These are phyloP conservation scores for Coprinopsis sp. DNA, from an alignment of 768 basidiomycete species.

Conservation along the genomic window DNA sequence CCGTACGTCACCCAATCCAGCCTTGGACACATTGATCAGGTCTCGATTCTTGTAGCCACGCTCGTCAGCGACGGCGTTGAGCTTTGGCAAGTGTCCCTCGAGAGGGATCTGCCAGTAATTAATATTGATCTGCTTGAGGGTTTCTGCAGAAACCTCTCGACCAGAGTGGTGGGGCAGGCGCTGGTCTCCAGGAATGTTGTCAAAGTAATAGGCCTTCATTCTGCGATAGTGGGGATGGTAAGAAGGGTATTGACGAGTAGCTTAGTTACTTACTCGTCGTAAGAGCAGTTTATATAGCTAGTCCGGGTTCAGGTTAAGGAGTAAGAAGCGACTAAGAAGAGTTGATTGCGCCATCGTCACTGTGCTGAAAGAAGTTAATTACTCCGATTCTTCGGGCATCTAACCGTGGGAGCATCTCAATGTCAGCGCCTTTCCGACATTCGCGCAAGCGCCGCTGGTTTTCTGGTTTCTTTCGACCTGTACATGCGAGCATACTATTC, in stretches of 20 bases:
- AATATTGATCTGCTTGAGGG: slow-evolving; percentile 57
- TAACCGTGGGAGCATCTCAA: slow-evolving; percentile 3
- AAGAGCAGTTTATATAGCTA: slow-evolving; percentile 1
- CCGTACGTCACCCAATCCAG: slow-evolving; percentile 69
- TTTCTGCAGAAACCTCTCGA: slow-evolving; percentile 45
- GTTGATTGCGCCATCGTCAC: not conserved
- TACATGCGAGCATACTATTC: too few species aligned
- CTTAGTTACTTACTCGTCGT: slow-evolving; percentile 5
- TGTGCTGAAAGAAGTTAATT: not conserved
- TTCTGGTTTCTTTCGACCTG: too few species aligned
- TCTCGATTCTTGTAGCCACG: slow-evolving; percentile 83
- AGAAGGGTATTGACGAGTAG: too few species aligned
- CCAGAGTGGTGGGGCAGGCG: slow-evolving; percentile 73
- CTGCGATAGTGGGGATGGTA: not conserved
- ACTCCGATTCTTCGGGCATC: slow-evolving; percentile 5
- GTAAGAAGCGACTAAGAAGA: not conserved
- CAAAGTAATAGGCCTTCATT: slow-evolving; percentile 77
- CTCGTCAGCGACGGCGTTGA: slow-evolving; percentile 62
- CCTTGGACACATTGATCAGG: slow-evolving; percentile 69
- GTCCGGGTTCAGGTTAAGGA: not conserved
- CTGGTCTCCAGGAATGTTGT: slow-evolving; percentile 76
- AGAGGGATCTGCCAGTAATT: slow-evolving; percentile 65
- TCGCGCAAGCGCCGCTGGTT: too few species aligned
- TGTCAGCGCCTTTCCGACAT: too few species aligned
- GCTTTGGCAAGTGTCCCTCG: slow-evolving; percentile 47